Evolutionary conservation across 495 filamentous ascomycete genomes (phyloP).

Genomic region (Tirmania nivea): DNA sequence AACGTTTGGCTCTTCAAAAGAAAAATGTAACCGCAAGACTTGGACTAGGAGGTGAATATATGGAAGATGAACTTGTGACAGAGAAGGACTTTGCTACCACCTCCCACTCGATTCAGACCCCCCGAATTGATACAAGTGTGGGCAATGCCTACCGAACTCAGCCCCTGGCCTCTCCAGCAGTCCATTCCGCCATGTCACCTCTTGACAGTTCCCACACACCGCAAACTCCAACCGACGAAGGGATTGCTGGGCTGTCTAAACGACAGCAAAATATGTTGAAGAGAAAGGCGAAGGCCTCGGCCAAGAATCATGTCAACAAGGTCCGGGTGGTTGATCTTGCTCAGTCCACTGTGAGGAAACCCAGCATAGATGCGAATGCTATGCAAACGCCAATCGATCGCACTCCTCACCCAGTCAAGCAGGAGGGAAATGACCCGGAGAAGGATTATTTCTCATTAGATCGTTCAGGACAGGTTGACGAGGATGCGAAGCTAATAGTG

Average conservation of each 20-base stretch:
- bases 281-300: constrained; percentile 64
- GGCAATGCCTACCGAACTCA: constrained; percentile 10
- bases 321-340: constrained; percentile 66
- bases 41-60: constrained; percentile 63
- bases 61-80: constrained; percentile 58
- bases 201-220: constrained; percentile 21
- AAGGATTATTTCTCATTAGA: constrained; percentile 78
- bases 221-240: constrained; percentile 37
- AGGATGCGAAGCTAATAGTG: constrained; percentile 77
- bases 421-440: constrained; percentile 30
- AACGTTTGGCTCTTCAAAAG: constrained; percentile 66
- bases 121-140: constrained; percentile 20
- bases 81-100: constrained; percentile 34
- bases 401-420: constrained; percentile 49
- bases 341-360: constrained; percentile 35
- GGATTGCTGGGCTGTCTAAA: constrained; percentile 45
- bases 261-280: constrained; percentile 87
- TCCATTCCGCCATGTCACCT: constrained; percentile 30
- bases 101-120: constrained; percentile 10
- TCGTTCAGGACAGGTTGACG: constrained; percentile 40
- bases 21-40: constrained; percentile 65
- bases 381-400: constrained; percentile 36
- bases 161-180: constrained; percentile 18
- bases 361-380: constrained; percentile 39
- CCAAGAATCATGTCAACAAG: constrained; percentile 63